Evolutionary conservation across 192 early-diverging fungal species (phyloP), one percentile per base, ranked within the genome.

Genomic region (Lobulomyces angularis): DNA sequence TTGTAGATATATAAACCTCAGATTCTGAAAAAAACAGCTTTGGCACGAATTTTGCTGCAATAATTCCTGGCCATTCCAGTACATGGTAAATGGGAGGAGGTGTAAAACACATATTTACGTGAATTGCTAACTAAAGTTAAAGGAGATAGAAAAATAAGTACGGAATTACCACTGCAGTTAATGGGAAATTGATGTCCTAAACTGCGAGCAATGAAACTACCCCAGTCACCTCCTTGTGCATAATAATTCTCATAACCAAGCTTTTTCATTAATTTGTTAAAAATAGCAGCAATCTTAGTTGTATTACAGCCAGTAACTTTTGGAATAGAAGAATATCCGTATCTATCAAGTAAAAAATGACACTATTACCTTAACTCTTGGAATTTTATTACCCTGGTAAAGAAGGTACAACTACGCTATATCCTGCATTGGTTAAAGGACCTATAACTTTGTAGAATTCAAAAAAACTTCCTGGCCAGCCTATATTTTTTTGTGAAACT

Each of bases 201-300:
- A 2, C 45, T 41, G 3, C 57, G 56, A 1, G 59, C 35, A 21
- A 75, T 56, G 19, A 74, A 40, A 4, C 46, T 46, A 6, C 71
- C 71, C 71, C 71, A 74, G 37, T 74, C 71, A 14, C 71, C 71
- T 8, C 71, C 71, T 41, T 74, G 71, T 2, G 58, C 65, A 14
- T 63, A 14, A 37, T 74, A 74, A 31, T 55, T 27, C n/a, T 34
- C 45, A 44, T 74, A 74, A 1, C 71, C 71, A n/a, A n/a, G n/a
- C n/a, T n/a, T n/a, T n/a, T n/a, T n/a, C n/a, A n/a, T n/a, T n/a
- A n/a, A n/a, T n/a, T n/a, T n/a, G n/a, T n/a, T n/a, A n/a, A n/a
- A n/a, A n/a, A n/a, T n/a, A n/a, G n/a, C n/a, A n/a, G n/a, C n/a
- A n/a, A n/a, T n/a, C n/a, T n/a, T n/a, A n/a, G n/a, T n/a, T n/a